Percentiles rank a stretch among this genome's conserved stretches.
These are phyloP conservation scores for Ophiostoma piceae DNA, from an alignment of 2,329 filamentous ascomycete species.

Conservation along the genomic window DNA sequence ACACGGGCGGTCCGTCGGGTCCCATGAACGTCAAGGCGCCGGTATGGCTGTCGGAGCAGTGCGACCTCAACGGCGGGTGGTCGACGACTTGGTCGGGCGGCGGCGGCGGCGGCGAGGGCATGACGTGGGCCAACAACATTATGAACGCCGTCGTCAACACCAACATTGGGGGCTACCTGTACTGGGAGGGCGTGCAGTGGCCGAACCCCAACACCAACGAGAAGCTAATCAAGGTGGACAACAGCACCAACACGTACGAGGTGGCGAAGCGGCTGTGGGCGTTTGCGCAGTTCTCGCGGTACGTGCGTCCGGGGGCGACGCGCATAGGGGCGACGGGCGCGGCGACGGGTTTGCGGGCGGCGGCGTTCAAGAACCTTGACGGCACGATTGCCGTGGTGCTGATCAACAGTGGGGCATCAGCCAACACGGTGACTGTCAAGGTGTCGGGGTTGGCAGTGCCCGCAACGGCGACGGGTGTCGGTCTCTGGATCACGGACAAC, in stretches of 20 bases:
- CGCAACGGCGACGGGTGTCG: conserved; percentile 17
- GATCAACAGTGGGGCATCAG: background rate
- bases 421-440: background rate
- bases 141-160: conserved; percentile 45
- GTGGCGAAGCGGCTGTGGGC: conserved; percentile 27
- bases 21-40: conserved; percentile 39
- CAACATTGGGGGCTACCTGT: conserved; percentile 49
- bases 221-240: conserved; percentile 34
- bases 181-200: conserved; percentile 45
- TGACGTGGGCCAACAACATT: conserved; percentile 31
- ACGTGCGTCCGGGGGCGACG: background rate
- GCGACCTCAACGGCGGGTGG: conserved; percentile 42
- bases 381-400: background rate
- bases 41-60: conserved; percentile 50
- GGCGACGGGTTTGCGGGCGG: background rate
- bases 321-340: background rate
- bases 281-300: background rate
- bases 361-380: background rate
- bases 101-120: background rate
- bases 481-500: conserved; percentile 29
- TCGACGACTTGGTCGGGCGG: conserved; percentile 32
- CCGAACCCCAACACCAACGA: conserved; percentile 36
- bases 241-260: conserved; percentile 34
- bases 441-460: background rate
- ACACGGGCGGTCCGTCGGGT: conserved; percentile 32